Percentiles rank a stretch among this genome's conserved stretches.
phyloP scores from a whole-genome alignment of 306 rosid species.

The Canavalia ensiformis region DNA sequence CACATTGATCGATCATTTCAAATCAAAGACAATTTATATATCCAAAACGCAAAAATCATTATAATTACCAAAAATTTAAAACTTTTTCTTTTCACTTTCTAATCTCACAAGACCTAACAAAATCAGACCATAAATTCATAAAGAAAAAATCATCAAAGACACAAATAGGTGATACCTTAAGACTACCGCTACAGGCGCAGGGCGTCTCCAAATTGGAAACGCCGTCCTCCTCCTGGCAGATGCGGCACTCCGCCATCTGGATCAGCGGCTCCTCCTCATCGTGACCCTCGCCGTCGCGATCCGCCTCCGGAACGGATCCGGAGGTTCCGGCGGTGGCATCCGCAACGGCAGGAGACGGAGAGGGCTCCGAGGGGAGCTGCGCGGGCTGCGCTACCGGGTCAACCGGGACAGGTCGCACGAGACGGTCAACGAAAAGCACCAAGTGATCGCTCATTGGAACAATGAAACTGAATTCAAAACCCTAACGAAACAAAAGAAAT shows the following conservation, averaged over 20 bases:
- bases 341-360: conserved; percentile 3
- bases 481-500: not conserved
- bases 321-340: conserved; percentile 53
- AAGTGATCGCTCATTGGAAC: conserved; percentile 84
- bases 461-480: conserved; percentile 36
- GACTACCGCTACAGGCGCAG: conserved; percentile 95
- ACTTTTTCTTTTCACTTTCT: not conserved
- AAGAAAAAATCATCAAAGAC: not conserved
- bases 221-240: conserved; percentile 94
- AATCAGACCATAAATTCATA: not conserved
- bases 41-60: not conserved
- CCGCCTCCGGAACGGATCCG: conserved; percentile 44
- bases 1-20: conserved; percentile 23
- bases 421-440: conserved; percentile 80
- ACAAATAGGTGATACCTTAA: conserved; percentile 67
- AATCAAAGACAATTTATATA: not conserved
- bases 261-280: conserved; percentile 79
- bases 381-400: conserved; percentile 60
- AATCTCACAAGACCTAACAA: not conserved
- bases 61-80: not conserved
- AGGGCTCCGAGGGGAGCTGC: conserved; percentile 53
- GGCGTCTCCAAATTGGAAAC: conserved; percentile 82
- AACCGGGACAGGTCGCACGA: conserved; percentile 57
- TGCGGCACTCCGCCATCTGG: conserved; percentile 90
- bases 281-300: conserved; percentile 46